Conservation (phyloP, 2,329 filamentous ascomycete genomes). For the Pseudocercospora ulei region DNA sequence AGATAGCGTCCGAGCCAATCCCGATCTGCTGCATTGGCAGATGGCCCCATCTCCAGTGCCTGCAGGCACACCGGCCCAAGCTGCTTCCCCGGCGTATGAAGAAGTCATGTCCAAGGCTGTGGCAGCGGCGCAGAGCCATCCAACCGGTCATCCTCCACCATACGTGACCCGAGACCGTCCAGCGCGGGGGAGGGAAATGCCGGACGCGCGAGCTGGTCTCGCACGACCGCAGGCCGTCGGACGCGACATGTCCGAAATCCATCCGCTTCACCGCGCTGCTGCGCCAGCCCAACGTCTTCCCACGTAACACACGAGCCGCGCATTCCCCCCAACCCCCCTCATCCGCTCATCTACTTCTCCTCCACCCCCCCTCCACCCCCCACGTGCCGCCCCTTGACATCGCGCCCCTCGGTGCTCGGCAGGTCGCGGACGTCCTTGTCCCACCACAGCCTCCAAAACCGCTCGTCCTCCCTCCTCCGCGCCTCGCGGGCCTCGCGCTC, state of each 20-base stretch:
- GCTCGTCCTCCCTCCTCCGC: conserved; percentile 38
- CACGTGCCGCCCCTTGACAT: conserved; percentile 14
- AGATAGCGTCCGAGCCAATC: conserved; percentile 72
- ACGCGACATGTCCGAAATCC: conserved; percentile 28
- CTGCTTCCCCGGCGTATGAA: conserved; percentile 30
- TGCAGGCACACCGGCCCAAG: conserved; percentile 23
- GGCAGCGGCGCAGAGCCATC: conserved; percentile 14
- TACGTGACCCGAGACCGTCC: conserved; percentile 28
- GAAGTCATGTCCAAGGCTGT: conserved; percentile 29
- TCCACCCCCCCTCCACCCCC: neutral
- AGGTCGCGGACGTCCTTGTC: conserved; percentile 32
- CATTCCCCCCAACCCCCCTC: neutral
- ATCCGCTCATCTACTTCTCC: conserved; percentile 5
- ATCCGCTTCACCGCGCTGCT: conserved; percentile 10
- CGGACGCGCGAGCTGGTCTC: conserved; percentile 21
- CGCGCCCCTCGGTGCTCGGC: conserved; percentile 16
- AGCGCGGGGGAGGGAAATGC: conserved; percentile 22
- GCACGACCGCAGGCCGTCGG: conserved; percentile 17
- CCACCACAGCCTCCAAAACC: conserved; percentile 47
- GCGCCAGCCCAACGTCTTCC: neutral
- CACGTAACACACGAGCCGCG: no score
- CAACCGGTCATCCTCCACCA: conserved; percentile 24
- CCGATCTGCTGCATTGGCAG: conserved; percentile 68
- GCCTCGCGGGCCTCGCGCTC: conserved; percentile 52
- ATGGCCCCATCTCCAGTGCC: conserved; percentile 23